Percentiles rank a stretch among this genome's conserved stretches.
phyloP scores from a whole-genome alignment of 1,139 yeast genomes.

The Yamadazyma atmosphaerica region DNA sequence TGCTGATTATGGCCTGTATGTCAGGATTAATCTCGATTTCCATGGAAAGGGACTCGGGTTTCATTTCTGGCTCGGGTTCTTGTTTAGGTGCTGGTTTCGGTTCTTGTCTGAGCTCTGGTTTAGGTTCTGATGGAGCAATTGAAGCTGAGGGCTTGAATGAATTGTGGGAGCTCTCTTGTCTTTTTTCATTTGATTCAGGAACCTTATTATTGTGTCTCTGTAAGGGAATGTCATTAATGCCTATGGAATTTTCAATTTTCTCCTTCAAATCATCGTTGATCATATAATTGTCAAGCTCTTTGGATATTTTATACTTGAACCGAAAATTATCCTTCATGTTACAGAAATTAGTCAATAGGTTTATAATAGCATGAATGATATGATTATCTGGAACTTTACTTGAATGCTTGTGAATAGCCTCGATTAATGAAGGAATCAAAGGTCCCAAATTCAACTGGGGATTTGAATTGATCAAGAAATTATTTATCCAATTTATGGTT shows the following conservation, averaged over 20 bases:
- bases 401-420: conserved; percentile 6
- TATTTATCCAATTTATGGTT: conserved; percentile 33
- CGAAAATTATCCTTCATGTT: conserved; percentile 26
- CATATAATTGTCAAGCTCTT: conserved; percentile 44
- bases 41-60: not conserved
- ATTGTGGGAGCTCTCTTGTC: no score
- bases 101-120: not conserved
- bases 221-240: conserved; percentile 12
- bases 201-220: no score
- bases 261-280: conserved; percentile 29
- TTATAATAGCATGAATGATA: conserved; percentile 18
- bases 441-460: conserved; percentile 32
- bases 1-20: conserved; percentile 17
- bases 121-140: not conserved
- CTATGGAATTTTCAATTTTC: conserved; percentile 32
- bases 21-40: conserved; percentile 11
- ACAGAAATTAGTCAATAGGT: conserved; percentile 29
- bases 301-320: conserved; percentile 46
- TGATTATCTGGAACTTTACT: conserved; percentile 6
- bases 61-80: no score
- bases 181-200: no score
- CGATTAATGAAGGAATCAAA: conserved; percentile 28
- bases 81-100: not conserved
- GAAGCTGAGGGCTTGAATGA: not conserved
- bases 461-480: conserved; percentile 30